Percentiles rank a stretch among this genome's conserved stretches.
Evolutionary conservation across 768 basidiomycete genomes (phyloP).

Genomic region (Leccinum pellstonianum): DNA sequence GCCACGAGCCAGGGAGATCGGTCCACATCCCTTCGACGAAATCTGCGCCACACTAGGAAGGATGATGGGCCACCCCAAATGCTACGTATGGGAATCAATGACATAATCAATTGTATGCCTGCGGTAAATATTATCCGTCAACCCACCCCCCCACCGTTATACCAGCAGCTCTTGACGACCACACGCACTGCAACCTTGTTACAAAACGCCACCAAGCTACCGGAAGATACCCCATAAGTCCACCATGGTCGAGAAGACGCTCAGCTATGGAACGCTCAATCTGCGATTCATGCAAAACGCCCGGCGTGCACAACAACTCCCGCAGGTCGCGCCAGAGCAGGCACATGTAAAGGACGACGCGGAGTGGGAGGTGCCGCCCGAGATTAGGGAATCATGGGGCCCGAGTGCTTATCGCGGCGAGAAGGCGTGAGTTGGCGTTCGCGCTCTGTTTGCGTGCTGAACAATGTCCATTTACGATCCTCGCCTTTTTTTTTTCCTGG

Average conservation of each 20-base stretch:
- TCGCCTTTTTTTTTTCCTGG: not conserved
- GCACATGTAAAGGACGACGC: slow-evolving; percentile 61
- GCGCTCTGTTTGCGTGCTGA: slow-evolving; percentile 4
- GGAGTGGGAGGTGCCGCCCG: slow-evolving; percentile 60
- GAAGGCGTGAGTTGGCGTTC: slow-evolving; percentile 27
- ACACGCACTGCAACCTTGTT: not conserved
- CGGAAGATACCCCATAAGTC: not conserved
- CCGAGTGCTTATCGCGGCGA: slow-evolving; percentile 25
- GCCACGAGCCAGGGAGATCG: not conserved
- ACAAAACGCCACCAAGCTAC: not conserved
- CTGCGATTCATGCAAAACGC: slow-evolving; percentile 77
- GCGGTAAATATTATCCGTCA: not conserved
- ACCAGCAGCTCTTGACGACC: not conserved
- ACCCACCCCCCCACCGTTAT: not conserved
- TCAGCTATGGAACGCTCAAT: slow-evolving; percentile 64
- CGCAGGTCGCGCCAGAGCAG: slow-evolving; percentile 49
- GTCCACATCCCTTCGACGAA: too few species aligned
- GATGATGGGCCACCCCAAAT: slow-evolving; percentile 7
- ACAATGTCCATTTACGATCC: slow-evolving; percentile 22
- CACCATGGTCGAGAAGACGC: slow-evolving; percentile 41
- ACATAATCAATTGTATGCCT: slow-evolving; percentile 13
- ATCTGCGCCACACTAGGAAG: slow-evolving; percentile 13
- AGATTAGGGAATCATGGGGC: slow-evolving; percentile 54
- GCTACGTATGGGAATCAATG: slow-evolving; percentile 19
- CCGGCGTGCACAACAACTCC: slow-evolving; percentile 46